Evolutionary conservation across 148 eudicot genomes (phyloP), one percentile per base, ranked within the genome.

Genomic region (Silene uniflora): DNA sequence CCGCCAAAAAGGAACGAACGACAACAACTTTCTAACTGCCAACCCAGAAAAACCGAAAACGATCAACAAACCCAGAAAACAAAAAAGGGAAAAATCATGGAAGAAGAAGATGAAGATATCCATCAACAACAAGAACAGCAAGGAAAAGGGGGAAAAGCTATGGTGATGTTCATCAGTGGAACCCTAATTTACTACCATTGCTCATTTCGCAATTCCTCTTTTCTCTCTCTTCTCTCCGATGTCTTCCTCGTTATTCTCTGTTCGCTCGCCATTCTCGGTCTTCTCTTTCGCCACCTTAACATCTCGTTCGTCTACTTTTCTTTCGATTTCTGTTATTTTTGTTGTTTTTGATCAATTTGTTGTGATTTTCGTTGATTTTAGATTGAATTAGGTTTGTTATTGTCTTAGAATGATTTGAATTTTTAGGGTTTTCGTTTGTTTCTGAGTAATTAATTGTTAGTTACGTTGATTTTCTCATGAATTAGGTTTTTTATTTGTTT

Each of bases 241-340:
- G 98, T 95, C 71, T 89, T 95, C 81, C 87, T 95, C 78, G 98
- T 95, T 42, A 90, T 95, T 27, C 89, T 95, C 65, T 95, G 89
- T 80, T 95, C 98, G 22, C 90, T 95, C 78, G 98, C 98, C 76
- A 95, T 95, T 44, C 97, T 95, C 63, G 98, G 97, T 73, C 90
- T 95, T 73, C 98, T 95, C 81, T 95, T 92, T 78, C 97, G 96
- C 76, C 93, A 95, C 75, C 81, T 95, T 81, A 89, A 88, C 76
- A 86, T 95, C 80, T 81, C 83, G 89, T 84, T 3, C 3, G 82
- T 77, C 7, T 24, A 65, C 60, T 44, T 69, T 39, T 59, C 77
- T 75, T 60, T 59, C 22, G 5, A 52, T 64, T 52, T 66, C 70
- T 27, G 18, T 60, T 16, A 0, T 10, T 42, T 24, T 52, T 19